Evolutionary conservation across 495 filamentous ascomycete genomes (phyloP), one percentile per base, ranked within the genome.

Genomic region (Sphaerosporella brunnea): DNA sequence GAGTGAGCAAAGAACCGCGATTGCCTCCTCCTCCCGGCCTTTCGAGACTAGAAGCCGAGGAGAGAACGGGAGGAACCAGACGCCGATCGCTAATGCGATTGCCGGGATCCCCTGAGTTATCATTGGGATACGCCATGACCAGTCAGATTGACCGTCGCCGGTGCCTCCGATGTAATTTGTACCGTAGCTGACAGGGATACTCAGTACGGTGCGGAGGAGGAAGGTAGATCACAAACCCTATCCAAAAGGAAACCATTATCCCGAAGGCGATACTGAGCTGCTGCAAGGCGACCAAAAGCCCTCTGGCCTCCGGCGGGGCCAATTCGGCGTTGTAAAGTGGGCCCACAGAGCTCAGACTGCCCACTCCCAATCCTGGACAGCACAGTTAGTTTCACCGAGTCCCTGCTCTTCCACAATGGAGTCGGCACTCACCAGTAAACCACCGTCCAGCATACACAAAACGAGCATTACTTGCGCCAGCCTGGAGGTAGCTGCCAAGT

Each of bases 241-340:
- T 38, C 69, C 71, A 75, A 55, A 67, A 75, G 1, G 71, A 66
- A 21, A 74, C 61, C 19, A 73, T 68, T 45, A 73, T 73, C 3
- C 73, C 73, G n/a, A 71, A 61, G 9, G 72, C 68, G 40, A 73
- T 72, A 43, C 63, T 66, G 36, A 67, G 66, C 51, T 75, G 70
- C 51, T 75, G 69, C n/a, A 74, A 58, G 1, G 69, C 68, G 7
- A 75, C 59, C 9, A 74, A 60, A 0, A 67, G 64, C 39, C 72
- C 72, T 43, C 72, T 65, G 47, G 68, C 69, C 47, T 73, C 69
- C 0, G 72, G 71, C 13, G 71, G 68, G 46, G 68, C 68, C 36
- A 75, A 69, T 49, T 75, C 72, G 0, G 66, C 65, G 36, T 73
- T 72, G 48, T 78, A 75, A 44, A 78, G 57, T 0, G 62, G 62